Evolutionary conservation across 1,284 basidiomycete genomes (phyloP).

Genomic region (Cutaneotrichosporon daszewskae): DNA sequence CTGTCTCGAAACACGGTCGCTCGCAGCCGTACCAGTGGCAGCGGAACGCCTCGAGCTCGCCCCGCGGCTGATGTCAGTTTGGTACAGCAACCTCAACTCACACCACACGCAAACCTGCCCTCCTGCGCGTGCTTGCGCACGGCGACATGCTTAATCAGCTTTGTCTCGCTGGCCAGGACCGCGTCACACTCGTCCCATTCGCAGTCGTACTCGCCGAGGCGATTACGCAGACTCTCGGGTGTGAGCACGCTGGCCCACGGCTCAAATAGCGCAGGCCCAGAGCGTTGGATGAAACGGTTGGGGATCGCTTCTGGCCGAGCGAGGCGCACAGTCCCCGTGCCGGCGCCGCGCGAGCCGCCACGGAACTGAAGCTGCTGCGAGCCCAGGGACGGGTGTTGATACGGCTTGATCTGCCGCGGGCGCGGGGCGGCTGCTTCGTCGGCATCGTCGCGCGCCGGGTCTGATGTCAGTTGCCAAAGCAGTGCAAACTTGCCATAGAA

Average conservation of each 20-base stretch:
- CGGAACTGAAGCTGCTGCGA: too few relatives aligned
- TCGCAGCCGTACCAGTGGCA: constrained; percentile 34
- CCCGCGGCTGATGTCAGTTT: too few relatives aligned
- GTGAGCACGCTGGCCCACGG: constrained; percentile 25
- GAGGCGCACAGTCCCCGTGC: too few relatives aligned
- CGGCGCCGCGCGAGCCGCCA: too few relatives aligned
- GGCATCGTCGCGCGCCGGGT: constrained; percentile 10
- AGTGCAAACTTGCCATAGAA: constrained; percentile 7
- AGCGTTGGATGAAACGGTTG: constrained; percentile 23
- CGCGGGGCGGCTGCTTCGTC: too few relatives aligned
- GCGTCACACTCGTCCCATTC: constrained; percentile 38
- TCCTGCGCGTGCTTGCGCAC: constrained; percentile 19
- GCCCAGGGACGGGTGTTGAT: too few relatives aligned
- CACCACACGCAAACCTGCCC: constrained; percentile 18
- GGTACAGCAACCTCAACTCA: too few relatives aligned
- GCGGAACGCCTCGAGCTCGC: too few relatives aligned
- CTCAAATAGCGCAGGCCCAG: constrained; percentile 23
- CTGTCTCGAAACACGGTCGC: constrained; percentile 24
- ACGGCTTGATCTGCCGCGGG: too few relatives aligned
- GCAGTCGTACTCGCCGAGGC: constrained; percentile 21
- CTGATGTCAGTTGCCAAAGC: constrained; percentile 1
- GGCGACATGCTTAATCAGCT: constrained; percentile 26
- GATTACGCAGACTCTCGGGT: constrained; percentile 22
- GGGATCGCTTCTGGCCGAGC: constrained; percentile 30
- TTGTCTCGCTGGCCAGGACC: constrained; percentile 24